Evolutionary conservation across 2,329 filamentous ascomycete genomes (phyloP).

Genomic region (Colletotrichum neosansevieriae): DNA sequence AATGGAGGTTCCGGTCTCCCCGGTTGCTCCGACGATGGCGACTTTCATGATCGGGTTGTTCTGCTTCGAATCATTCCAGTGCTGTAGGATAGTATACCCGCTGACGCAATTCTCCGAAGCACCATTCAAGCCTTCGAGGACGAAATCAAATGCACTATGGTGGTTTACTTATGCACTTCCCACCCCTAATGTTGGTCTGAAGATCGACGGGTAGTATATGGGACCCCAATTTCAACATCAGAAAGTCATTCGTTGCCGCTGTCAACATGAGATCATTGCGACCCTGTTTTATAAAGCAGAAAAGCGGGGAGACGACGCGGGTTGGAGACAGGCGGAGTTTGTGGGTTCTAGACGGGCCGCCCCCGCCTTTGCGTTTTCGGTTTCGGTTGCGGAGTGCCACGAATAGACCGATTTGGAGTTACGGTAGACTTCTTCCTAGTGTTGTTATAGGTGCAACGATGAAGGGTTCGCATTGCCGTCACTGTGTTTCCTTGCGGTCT

Average conservation of each 20-base stretch:
- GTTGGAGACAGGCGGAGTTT: not conserved
- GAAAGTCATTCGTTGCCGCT: not conserved
- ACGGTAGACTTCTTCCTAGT: too few species aligned
- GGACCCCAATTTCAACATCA: not conserved
- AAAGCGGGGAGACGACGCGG: conserved; percentile 20
- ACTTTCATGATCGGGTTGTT: conserved; percentile 44
- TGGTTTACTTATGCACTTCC: too few species aligned
- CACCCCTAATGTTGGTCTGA: not conserved
- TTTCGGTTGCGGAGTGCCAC: not conserved
- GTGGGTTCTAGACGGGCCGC: too few species aligned
- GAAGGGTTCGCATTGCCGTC: too few species aligned
- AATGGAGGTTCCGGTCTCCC: conserved; percentile 55
- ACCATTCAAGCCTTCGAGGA: too few species aligned
- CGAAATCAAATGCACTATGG: too few species aligned
- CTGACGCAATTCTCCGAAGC: too few species aligned
- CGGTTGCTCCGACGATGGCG: conserved; percentile 55
- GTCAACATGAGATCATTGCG: conserved; percentile 5
- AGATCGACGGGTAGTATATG: not conserved
- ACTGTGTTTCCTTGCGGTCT: too few species aligned
- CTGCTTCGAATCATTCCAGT: not conserved
- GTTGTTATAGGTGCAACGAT: too few species aligned
- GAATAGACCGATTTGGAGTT: too few species aligned
- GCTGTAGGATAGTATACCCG: too few species aligned
- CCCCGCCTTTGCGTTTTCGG: not conserved
- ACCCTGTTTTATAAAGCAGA: not conserved